Conservation (phyloP, 164 flowering plant genomes). For the Liquidambar formosana region DNA sequence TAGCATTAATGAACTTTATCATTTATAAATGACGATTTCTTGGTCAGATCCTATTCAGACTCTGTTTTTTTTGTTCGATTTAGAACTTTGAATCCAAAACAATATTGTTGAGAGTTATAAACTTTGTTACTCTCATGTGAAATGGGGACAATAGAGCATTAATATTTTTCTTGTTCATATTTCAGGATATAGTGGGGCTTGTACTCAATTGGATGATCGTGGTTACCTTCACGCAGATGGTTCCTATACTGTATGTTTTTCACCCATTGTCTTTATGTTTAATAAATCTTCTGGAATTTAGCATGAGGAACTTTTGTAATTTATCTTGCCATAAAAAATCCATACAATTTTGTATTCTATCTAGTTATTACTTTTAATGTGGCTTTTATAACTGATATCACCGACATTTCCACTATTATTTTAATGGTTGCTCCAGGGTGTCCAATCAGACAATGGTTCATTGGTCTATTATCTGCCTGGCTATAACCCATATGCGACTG, state of each 20-base stretch:
- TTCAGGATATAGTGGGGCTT: slow-evolving; percentile 29
- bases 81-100: not conserved
- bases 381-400: not conserved
- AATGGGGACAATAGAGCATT: not conserved
- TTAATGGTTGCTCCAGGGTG: slow-evolving; percentile 36
- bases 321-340: too few relatives aligned
- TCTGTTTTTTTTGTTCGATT: not conserved
- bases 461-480: slow-evolving; percentile 37
- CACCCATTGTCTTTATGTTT: not conserved
- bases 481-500: slow-evolving; percentile 37
- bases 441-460: slow-evolving; percentile 37
- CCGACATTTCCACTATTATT: not conserved
- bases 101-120: not conserved
- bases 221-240: slow-evolving; percentile 22
- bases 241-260: slow-evolving; percentile 23
- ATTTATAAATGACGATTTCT: not conserved
- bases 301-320: not conserved
- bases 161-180: not conserved
- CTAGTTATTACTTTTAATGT: not conserved
- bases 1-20: not conserved
- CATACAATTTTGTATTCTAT: not conserved
- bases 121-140: not conserved
- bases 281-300: not conserved
- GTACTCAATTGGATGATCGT: slow-evolving; percentile 21
- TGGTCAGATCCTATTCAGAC: not conserved